A percentile compares a stretch with the other conserved stretches of the same genome.
Evolutionary conservation across 768 basidiomycete genomes (phyloP).

Genomic region (Suillus tomentosus): DNA sequence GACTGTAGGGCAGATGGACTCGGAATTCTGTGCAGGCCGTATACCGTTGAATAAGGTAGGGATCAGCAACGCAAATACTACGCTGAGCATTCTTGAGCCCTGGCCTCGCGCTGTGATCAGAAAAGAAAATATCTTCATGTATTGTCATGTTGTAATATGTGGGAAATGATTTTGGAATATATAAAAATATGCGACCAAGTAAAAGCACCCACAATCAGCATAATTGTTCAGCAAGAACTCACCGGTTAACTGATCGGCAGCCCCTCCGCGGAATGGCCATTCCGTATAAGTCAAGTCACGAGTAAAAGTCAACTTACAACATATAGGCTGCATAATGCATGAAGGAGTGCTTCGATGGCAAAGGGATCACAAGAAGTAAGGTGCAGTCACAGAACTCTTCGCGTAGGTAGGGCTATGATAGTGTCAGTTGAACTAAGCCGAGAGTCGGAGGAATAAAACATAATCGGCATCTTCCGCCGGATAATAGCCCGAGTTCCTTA

Average conservation of each 20-base stretch:
- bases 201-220: too few relatives aligned
- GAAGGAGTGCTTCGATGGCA: neutral
- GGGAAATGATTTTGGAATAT: too few relatives aligned
- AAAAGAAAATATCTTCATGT: too few relatives aligned
- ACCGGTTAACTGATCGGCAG: too few relatives aligned
- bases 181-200: too few relatives aligned
- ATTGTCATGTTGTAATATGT: too few relatives aligned
- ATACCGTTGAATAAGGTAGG: conserved; percentile 25
- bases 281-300: neutral
- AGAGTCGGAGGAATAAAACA: neutral
- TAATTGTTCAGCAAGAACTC: too few relatives aligned
- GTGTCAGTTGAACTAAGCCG: neutral
- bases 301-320: neutral
- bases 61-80: conserved; percentile 7
- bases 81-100: conserved; percentile 10
- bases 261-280: neutral
- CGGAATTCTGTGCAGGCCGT: conserved; percentile 10
- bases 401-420: neutral
- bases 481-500: neutral
- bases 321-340: neutral
- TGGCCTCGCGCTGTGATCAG: neutral
- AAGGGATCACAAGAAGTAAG: neutral
- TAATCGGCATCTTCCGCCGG: conserved; percentile 1
- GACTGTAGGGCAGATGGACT: conserved; percentile 35
- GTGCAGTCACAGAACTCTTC: neutral